Conservation (phyloP, 305 asterid genomes). For the Coffea humblotiana region DNA sequence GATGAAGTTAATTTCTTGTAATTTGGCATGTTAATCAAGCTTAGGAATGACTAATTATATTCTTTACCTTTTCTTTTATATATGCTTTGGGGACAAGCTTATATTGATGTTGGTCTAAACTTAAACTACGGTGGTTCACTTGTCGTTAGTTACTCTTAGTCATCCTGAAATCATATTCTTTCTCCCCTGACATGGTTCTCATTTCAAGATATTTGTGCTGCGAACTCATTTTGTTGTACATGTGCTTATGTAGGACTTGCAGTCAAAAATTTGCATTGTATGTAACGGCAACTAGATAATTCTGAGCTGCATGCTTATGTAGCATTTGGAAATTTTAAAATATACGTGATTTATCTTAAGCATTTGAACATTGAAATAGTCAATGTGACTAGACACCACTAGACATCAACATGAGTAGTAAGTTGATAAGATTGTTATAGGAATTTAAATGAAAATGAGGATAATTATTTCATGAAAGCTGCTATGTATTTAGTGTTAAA, state of each 20-base stretch:
- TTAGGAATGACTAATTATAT: background rate
- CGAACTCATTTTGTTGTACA: background rate
- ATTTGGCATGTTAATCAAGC: background rate
- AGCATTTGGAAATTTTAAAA: background rate
- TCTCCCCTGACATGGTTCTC: background rate
- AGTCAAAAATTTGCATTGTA: background rate
- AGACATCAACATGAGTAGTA: background rate
- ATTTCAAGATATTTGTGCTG: background rate
- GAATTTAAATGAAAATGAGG: too few species aligned
- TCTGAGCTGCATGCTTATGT: background rate
- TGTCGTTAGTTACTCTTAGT: background rate
- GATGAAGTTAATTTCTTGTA: background rate
- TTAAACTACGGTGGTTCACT: background rate
- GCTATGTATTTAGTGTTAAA: background rate
- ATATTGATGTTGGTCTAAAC: too few species aligned
- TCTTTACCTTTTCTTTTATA: too few species aligned
- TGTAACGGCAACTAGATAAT: background rate
- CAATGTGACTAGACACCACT: background rate
- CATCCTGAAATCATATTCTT: background rate
- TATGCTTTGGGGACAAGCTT: background rate
- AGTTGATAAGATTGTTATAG: background rate
- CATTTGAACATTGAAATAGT: background rate
- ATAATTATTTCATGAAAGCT: too few species aligned
- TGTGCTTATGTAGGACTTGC: background rate
- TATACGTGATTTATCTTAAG: background rate